Conservation (phyloP, 1,284 basidiomycete species). For the Cutaneotrichosporon cutaneum region DNA sequence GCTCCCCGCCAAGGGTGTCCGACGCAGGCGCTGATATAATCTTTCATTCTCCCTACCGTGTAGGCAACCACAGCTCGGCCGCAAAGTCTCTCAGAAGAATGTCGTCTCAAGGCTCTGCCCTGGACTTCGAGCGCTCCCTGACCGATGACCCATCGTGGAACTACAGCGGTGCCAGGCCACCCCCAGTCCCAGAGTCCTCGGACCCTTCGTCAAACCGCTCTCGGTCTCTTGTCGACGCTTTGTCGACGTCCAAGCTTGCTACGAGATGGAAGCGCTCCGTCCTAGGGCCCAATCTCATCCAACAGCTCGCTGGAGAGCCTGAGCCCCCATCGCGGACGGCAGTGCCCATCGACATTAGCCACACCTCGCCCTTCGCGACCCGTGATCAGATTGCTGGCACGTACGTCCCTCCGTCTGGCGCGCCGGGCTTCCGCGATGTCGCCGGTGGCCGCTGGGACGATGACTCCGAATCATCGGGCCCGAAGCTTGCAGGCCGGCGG, state of each 20-base stretch:
- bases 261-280: conserved; percentile 26
- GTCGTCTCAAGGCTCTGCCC: not conserved
- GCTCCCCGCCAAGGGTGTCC: conserved; percentile 41
- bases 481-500: conserved; percentile 57
- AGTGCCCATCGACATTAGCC: conserved; percentile 44
- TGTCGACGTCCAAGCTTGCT: conserved; percentile 18
- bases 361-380: conserved; percentile 46
- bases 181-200: not conserved
- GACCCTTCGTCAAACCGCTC: conserved; percentile 4
- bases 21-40: conserved; percentile 37
- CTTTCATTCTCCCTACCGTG: conserved; percentile 28
- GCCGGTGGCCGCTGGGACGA: conserved; percentile 30
- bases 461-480: conserved; percentile 45
- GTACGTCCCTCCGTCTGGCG: conserved; percentile 68
- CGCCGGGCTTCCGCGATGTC: conserved; percentile 66
- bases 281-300: not conserved
- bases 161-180: not conserved
- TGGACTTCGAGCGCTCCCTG: not conserved
- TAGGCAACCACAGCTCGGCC: not conserved
- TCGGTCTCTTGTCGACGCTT: conserved; percentile 9
- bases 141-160: not conserved
- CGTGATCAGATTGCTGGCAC: conserved; percentile 31
- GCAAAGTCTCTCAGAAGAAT: conserved; percentile 2
- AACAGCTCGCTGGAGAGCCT: conserved; percentile 6
- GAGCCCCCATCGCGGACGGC: conserved; percentile 27